Evolutionary conservation across 805 yeast genomes (phyloP), one percentile per base, ranked within the genome.

Genomic region (Saccharomycopsis olivae): DNA sequence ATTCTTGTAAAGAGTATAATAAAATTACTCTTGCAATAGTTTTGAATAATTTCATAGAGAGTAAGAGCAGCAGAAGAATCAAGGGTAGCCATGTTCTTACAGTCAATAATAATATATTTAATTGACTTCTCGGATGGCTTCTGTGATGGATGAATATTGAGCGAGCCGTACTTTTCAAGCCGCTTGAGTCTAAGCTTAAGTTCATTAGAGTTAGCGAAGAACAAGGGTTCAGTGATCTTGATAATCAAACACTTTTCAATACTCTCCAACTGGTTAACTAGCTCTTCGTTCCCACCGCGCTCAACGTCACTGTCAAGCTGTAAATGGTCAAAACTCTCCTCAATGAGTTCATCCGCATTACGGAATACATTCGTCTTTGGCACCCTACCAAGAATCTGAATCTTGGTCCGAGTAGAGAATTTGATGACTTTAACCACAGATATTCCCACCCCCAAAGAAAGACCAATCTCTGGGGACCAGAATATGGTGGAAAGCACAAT

Each of bases 191-290:
- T 64, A 42, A 71, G 64, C 46, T 79, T 76, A 46, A 87, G 62
- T 50, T 85, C 94, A 23, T 79, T 80, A 5, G 87, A 69, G 56
- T 88, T 87, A 30, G 95, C 86, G 58, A 87, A 87, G 3, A 87
- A 83, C 45, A 87, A 63, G 2, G 95, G 94, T 53, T 87, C 96
- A 0, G 95, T 86, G 33, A 87, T 72, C 48, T 78, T 81, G 28
- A 87, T 81, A 20, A 87, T 73, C 24, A 87, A 62, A 41, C 87
- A 81, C 0, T 86, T 87, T 48, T 79, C 84, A 35, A 81, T 63
- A 29, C 41, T 64, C 50, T 68, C 71, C 21, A 64, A 55, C 28
- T 50, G 56, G 20, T 34, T 29, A 8, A 35, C 38, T 5, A 36
- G 17, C 16, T 27, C 35, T 21, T 34, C 40, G 13, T 11, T 16